Evolutionary conservation across 768 basidiomycete genomes (phyloP), one percentile per base, ranked within the genome.

Genomic region (Boletus reticuloceps): DNA sequence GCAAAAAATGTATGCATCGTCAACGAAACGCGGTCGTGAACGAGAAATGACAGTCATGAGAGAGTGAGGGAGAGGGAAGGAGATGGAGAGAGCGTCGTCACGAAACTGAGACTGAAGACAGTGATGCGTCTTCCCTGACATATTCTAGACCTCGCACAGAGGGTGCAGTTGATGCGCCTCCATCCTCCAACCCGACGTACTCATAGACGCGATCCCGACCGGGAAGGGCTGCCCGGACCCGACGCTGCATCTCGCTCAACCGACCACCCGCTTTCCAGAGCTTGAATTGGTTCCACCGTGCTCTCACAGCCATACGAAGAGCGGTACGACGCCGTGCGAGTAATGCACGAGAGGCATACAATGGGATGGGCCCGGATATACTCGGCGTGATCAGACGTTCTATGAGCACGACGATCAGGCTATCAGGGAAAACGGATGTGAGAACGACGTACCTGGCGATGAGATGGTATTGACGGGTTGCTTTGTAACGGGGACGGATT

Each of bases 241-340:
- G 68, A 34, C 65, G 69, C 44, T 66, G 69, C 50, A 68, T 57
- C 31, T 70, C 69, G 6, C 39, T 55, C 8, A 70, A 42, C 20
- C 64, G 68, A 25, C 70, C 66, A 13, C 64, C 53, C 9, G 62
- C 66, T 45, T 48, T 69, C 61, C 68, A 65, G 22, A 60, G 48
- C 31, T 52, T 58, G 13, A 69, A 47, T 36, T 71, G 68, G 51
- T 70, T 69, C 69, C 69, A 70, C 1, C 68, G 59, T 16, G 59
- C 58, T 12, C 69, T 56, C 42, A 70, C 37, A 1, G 69, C 69
- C 50, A 67, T 58, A 27, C 69, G 61, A 42, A 70, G 66, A 0
- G 65, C 55, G 1, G 60, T 58, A 34, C 69, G 69, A 32, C 69
- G 70, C 3, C 69, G 65, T 17, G 64, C 64, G 0, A 71, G 56